Base-by-base conservation (phyloP, 495 filamentous ascomycete species). In the Cladorrhinum samala region DNA sequence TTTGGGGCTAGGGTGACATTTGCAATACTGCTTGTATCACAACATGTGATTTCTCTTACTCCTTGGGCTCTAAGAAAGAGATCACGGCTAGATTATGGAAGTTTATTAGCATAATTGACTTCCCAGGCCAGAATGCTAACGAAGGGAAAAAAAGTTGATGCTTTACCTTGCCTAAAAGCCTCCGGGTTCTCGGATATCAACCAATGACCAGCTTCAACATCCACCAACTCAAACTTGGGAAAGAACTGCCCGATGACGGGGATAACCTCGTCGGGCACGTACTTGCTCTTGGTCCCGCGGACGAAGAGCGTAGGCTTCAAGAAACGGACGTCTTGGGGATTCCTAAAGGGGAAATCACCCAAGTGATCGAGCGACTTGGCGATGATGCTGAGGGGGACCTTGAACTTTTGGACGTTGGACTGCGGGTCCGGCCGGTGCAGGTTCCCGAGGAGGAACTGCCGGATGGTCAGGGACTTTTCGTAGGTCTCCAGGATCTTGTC, bases 401-500 rank as follows among this genome's bases (percentile, higher is more conserved):
- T 69, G 64, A 80, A 80, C 46, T 68, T 69, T 41, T 70, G 65
- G 0, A 55, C 39, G 4, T 46, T 39, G 44, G 30, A n/a, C 13
- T 49, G 11, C 1, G 38, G 25, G 42, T 33, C 54, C 18, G 59
- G 58, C 1, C 85, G 79, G 50, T 85, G 64, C 9, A 96, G 75
- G 64, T 96, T 97, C n/a, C 89, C 90, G 3, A 98, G 78, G 17
- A 98, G 80, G 70, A 97, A 98, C 66, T 95, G 90, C 2, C 93
- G 87, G 54, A 96, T 85, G 1, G 79, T 71, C 2, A 91, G 68
- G 25, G 84, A 81, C 78, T 86, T 48, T n/a, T 94, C 93, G 64
- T 91, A 96, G 1, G 80, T 70, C 30, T 82, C 62, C 3, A 98
- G 75, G 46, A 96, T 93, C 45, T 75, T 69, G 66, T 95, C 86